Base-by-base conservation (phyloP, 345 rosid species). In the Dipteronia sinensis region DNA sequence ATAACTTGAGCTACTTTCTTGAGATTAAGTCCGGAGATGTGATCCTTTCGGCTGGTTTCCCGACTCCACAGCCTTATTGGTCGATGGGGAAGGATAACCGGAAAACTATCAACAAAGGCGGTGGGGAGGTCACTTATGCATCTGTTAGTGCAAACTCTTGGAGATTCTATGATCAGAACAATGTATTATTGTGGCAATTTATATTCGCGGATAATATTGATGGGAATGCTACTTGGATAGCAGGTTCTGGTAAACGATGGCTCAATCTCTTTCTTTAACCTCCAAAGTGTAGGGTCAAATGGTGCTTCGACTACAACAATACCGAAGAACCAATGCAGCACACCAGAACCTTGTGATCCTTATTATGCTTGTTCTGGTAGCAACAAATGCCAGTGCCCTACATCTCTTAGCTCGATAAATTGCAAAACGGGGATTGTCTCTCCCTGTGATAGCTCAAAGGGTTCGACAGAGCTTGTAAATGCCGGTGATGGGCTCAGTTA, bases 1-100 rank as follows among this genome's bases (percentile, higher is more conserved):
- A 67, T 78, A 94, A 91, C 75, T 69, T 90, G 88, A 91, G 84
- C 76, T 92, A 86, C 74, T 61, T 80, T 64, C 98, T 96, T 34
- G 95, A 94, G 76, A 91, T 96, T 69, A 89, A 83, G 81, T 90
- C 95, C 1, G 94, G 95, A 2, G 93, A 96, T 79, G 78, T 90
- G 94, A 40, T 88, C 46, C 88, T 94, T 27, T 94, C 87, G 27
- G 98, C 91, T 0, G 87, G 83, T 44, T 91, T 83, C 81, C 74
- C 47, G 46, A 85, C 88, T 49, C 92, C 89, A 9, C 97, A 96
- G 80, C 85, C 89, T 1, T 96, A 96, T 78, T 96, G 99, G 98
- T 90, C 98, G 7, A 83, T 92, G 85, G 71, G 78, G 55, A 87
- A 66, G 9, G 98, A 93, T 0, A 76, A 47, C 1, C 71, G 82